phyloP scores from a whole-genome alignment of 148 eudicot species.

The Chenopodium quinoa region DNA sequence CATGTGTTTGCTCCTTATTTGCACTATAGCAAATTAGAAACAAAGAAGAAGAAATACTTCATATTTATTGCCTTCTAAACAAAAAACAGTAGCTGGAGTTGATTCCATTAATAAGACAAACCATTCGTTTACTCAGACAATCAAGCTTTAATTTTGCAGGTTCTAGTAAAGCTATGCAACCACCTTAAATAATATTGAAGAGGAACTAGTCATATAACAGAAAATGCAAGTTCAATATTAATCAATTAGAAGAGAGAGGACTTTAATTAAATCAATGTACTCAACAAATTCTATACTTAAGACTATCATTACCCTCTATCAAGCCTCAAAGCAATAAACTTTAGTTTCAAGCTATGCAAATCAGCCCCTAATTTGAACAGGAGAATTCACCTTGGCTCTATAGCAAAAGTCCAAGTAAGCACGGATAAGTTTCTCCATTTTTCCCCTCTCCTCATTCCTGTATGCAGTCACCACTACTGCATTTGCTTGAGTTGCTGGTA shows the following conservation, averaged over 20 bases:
- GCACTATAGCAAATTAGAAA: background rate
- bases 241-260: background rate
- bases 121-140: background rate
- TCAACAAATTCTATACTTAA: background rate
- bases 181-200: background rate
- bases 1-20: background rate
- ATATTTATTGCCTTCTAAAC: background rate
- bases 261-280: background rate
- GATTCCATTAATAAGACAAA: background rate
- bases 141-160: constrained; percentile 2
- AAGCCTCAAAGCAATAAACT: constrained; percentile 10
- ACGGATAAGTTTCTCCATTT: constrained; percentile 45
- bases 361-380: background rate
- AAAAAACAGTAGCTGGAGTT: background rate
- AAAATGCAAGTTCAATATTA: background rate
- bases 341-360: background rate
- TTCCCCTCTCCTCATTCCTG: constrained; percentile 61
- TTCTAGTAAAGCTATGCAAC: constrained; percentile 6
- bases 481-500: constrained; percentile 70
- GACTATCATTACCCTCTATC: background rate
- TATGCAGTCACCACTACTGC: constrained; percentile 50
- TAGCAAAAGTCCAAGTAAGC: constrained; percentile 49
- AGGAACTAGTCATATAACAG: background rate
- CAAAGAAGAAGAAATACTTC: background rate
- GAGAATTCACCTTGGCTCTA: constrained; percentile 49